These are phyloP conservation scores for Tulasnella sp. DNA, from an alignment of 768 basidiomycete species.

Conservation along the genomic window DNA sequence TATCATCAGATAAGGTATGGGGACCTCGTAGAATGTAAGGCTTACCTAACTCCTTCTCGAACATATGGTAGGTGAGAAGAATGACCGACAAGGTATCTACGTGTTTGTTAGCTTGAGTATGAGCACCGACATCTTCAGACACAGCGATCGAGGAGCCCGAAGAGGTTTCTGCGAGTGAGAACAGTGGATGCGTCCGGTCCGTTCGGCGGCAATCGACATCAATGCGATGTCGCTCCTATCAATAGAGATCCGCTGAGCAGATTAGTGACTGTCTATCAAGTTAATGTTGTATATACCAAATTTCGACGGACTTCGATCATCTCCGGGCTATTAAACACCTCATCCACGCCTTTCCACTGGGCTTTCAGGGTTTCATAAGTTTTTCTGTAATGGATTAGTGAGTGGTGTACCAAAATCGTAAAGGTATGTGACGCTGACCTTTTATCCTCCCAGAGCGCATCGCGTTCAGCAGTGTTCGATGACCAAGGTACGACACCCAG, in stretches of 20 bases:
- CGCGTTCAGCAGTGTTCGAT: slow-evolving; percentile 48
- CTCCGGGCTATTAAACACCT: slow-evolving; percentile 69
- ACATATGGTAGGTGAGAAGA: slow-evolving; percentile 83
- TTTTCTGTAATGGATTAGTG: slow-evolving; percentile 32
- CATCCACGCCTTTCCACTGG: slow-evolving; percentile 75
- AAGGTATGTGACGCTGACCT: slow-evolving; percentile 30
- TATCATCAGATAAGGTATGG: background rate
- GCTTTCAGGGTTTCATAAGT: slow-evolving; percentile 60
- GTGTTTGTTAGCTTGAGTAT: slow-evolving; percentile 83
- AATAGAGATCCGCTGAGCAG: background rate
- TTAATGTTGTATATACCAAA: slow-evolving; percentile 13
- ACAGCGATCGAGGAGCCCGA: slow-evolving; percentile 14
- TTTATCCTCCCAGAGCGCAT: slow-evolving; percentile 49
- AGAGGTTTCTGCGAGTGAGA: slow-evolving; percentile 33
- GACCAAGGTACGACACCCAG: slow-evolving; percentile 80
- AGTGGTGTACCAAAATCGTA: background rate
- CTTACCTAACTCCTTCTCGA: slow-evolving; percentile 77
- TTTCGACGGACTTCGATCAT: slow-evolving; percentile 57
- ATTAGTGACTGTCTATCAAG: background rate
- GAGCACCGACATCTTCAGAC: slow-evolving; percentile 52
- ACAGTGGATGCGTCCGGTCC: slow-evolving; percentile 86
- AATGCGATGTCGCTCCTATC: slow-evolving; percentile 77
- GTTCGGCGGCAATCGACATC: slow-evolving; percentile 97
- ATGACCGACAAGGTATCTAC: slow-evolving; percentile 80
- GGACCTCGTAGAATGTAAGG: slow-evolving; percentile 7